Evolutionary conservation across 805 yeast species (phyloP).

Genomic region (Ogataea methanolica): DNA sequence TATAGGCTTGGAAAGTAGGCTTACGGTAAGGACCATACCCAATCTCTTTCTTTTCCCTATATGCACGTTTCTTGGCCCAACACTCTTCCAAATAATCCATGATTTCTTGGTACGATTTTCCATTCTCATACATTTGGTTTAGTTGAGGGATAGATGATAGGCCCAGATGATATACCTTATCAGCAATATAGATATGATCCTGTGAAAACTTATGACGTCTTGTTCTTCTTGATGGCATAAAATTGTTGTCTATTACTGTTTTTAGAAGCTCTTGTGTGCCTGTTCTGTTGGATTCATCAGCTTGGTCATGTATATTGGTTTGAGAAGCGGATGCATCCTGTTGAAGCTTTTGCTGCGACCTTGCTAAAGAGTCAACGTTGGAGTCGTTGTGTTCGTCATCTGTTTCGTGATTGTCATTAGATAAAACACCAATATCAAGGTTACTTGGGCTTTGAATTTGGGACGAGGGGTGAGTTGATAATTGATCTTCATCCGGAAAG

Average conservation of each 20-base stretch:
- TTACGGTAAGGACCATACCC: constrained; percentile 28
- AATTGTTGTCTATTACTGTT: background rate
- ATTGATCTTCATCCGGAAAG: background rate
- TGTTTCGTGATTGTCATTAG: background rate
- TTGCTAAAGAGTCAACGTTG: background rate
- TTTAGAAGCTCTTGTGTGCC: background rate
- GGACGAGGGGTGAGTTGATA: background rate
- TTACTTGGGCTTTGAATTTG: background rate
- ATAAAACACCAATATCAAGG: background rate
- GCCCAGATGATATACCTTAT: constrained; percentile 30
- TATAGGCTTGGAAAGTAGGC: constrained; percentile 17
- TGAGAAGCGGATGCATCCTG: too few species aligned
- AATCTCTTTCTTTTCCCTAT: constrained; percentile 21
- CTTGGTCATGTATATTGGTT: background rate
- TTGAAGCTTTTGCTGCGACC: background rate
- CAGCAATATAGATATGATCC: constrained; percentile 33
- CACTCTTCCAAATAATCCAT: constrained; percentile 21
- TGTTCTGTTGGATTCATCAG: background rate
- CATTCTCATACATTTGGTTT: constrained; percentile 27
- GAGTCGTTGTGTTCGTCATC: too few species aligned
- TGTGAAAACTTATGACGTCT: constrained; percentile 29
- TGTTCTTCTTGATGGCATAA: constrained; percentile 15
- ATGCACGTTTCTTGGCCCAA: constrained; percentile 20
- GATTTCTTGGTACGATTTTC: constrained; percentile 25
- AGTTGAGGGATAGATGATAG: constrained; percentile 24